Conservation (phyloP, 805 yeast genomes). For the Candida hungchunana region DNA sequence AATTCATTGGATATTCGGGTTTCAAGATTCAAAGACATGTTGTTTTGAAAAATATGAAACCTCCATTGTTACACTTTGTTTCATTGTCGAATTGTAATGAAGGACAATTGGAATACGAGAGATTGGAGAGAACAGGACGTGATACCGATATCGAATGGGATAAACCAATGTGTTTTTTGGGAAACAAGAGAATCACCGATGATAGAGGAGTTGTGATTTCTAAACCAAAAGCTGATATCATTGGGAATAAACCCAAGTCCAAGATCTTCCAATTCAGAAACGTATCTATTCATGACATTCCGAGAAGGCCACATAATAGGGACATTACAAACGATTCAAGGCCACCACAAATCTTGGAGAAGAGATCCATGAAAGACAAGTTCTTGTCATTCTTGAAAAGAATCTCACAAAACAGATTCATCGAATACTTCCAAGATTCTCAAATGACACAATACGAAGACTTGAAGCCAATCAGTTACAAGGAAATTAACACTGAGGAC, state of each 20-base stretch:
- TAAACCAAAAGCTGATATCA: neutral
- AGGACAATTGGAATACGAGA: conserved; percentile 45
- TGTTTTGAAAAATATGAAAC: conserved; percentile 33
- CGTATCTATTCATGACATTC: conserved; percentile 3
- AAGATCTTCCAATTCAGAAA: conserved; percentile 1
- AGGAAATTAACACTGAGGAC: conserved; percentile 16
- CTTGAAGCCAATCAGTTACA: conserved; percentile 9
- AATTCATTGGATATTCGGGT: conserved; percentile 42
- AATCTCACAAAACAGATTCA: conserved; percentile 12
- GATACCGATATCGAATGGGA: conserved; percentile 46
- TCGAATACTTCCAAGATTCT: conserved; percentile 22
- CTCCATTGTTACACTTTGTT: conserved; percentile 40
- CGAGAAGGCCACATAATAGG: conserved; percentile 13
- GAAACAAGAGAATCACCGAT: conserved; percentile 11
- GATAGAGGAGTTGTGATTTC: conserved; percentile 4
- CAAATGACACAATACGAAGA: conserved; percentile 15
- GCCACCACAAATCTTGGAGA: conserved; percentile 6
- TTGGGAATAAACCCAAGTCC: neutral
- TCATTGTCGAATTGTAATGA: conserved; percentile 46
- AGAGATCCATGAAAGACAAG: conserved; percentile 3
- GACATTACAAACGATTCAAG: neutral
- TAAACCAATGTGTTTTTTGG: conserved; percentile 41
- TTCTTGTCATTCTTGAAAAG: conserved; percentile 10
- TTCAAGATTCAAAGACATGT: conserved; percentile 49
- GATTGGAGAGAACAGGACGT: conserved; percentile 30